These are phyloP conservation scores for Cinnamomum chago DNA, from an alignment of 164 flowering plant species.

Conservation along the genomic window DNA sequence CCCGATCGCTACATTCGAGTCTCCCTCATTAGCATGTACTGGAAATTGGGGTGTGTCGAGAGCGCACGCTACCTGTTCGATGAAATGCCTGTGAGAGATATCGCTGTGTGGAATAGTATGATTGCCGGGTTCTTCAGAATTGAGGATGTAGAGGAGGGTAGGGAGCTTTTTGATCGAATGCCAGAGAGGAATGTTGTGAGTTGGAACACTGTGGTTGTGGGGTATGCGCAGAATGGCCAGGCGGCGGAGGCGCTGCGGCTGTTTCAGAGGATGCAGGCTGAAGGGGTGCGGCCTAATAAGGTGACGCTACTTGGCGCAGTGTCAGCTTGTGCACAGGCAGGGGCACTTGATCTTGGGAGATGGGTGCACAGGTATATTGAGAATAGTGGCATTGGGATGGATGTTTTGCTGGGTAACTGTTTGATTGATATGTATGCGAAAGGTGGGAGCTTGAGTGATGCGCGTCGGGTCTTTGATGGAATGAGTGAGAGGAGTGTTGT, in stretches of 20 bases:
- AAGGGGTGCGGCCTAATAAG: constrained; percentile 14
- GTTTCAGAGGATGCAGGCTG: constrained; percentile 23
- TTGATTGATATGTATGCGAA: constrained; percentile 55
- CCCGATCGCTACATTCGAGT: constrained; percentile 9
- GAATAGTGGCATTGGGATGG: constrained; percentile 14
- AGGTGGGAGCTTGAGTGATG: constrained; percentile 44
- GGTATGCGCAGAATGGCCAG: constrained; percentile 18
- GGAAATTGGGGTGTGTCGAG: constrained; percentile 8
- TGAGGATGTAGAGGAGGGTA: constrained; percentile 14
- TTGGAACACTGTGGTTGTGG: constrained; percentile 20
- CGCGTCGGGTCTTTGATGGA: constrained; percentile 27
- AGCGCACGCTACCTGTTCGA: constrained; percentile 17
- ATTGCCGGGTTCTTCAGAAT: constrained; percentile 23
- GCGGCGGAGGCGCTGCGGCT: constrained; percentile 15
- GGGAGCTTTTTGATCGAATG: constrained; percentile 22
- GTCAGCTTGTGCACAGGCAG: constrained; percentile 20
- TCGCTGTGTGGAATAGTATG: constrained; percentile 23
- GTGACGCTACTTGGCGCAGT: constrained; percentile 19
- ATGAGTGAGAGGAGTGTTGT: constrained; percentile 23
- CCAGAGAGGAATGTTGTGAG: constrained; percentile 17
- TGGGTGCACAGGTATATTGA: constrained; percentile 21
- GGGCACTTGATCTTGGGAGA: constrained; percentile 20
- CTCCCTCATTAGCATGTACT: constrained; percentile 18
- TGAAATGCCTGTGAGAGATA: constrained; percentile 16
- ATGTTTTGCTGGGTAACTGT: constrained; percentile 27